These are phyloP conservation scores for Erodium texanum DNA, from an alignment of 441 rosid genomes.

Conservation along the genomic window DNA sequence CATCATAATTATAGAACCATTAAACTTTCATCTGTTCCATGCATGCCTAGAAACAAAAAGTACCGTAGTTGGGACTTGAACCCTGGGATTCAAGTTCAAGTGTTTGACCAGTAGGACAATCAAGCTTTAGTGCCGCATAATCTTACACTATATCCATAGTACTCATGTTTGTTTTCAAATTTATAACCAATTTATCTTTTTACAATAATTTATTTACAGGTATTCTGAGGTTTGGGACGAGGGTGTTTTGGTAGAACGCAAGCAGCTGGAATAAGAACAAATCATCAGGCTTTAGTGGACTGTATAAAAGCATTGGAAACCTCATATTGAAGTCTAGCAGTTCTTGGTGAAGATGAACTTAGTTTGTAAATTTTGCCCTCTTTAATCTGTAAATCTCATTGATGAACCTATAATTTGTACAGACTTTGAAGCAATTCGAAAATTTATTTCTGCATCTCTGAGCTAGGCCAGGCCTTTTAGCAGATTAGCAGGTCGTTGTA, in stretches of 20 bases:
- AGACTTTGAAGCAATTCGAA: neutral
- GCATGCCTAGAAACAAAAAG: no score
- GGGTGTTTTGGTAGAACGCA: constrained; percentile 51
- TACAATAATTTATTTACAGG: constrained; percentile 27
- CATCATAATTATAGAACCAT: neutral
- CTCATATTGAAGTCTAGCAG: neutral
- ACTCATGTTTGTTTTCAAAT: neutral
- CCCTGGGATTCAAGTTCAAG: no score
- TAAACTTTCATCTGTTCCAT: neutral
- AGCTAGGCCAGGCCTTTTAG: neutral
- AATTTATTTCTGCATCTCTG: neutral
- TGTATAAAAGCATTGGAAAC: constrained; percentile 4
- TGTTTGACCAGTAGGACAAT: no score
- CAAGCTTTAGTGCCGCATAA: no score
- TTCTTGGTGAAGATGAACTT: neutral
- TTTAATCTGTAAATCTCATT: neutral
- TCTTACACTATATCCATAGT: neutral
- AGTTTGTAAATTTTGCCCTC: neutral
- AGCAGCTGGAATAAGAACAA: constrained; percentile 39
- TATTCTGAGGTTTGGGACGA: constrained; percentile 72
- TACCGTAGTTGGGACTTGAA: no score
- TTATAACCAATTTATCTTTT: no score
- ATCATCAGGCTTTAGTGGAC: neutral
- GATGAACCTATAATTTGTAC: neutral
- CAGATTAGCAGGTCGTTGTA: no score